Percentiles rank a stretch among this genome's conserved stretches.
Evolutionary conservation across 768 basidiomycete species (phyloP).

Genomic region (Trametes cubensis): DNA sequence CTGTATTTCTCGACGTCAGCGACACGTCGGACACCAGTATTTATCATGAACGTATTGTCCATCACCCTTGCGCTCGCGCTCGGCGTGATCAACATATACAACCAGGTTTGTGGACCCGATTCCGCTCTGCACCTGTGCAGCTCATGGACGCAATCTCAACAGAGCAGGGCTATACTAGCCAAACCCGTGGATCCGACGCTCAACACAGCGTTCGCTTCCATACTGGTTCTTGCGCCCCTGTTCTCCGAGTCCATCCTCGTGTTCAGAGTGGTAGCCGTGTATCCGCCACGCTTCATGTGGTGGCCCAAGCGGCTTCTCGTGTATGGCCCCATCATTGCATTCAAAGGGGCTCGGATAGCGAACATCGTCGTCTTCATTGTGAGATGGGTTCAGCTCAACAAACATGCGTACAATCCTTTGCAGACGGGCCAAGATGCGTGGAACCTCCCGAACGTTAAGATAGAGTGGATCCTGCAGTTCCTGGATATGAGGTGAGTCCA

Average conservation of each 20-base stretch:
- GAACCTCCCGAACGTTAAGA: conserved; percentile 17
- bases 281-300: conserved; percentile 31
- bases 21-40: conserved; percentile 28
- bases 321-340: conserved; percentile 32
- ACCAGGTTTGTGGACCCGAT: background rate
- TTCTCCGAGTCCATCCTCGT: conserved; percentile 43
- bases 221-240: conserved; percentile 33
- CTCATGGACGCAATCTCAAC: background rate
- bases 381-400: conserved; percentile 7
- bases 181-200: background rate
- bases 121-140: background rate
- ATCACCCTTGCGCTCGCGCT: conserved; percentile 15
- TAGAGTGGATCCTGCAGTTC: conserved; percentile 40
- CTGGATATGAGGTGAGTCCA: conserved; percentile 39
- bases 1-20: conserved; percentile 32
- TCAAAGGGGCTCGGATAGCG: conserved; percentile 37
- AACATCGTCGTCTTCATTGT: conserved; percentile 23
- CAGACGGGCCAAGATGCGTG: conserved; percentile 12
- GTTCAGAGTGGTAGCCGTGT: conserved; percentile 42
- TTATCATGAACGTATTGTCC: conserved; percentile 32
- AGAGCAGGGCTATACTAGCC: conserved; percentile 2
- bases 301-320: conserved; percentile 25
- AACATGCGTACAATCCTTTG: conserved; percentile 6
- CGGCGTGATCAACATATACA: conserved; percentile 1
- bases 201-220: conserved; percentile 3